phyloP scores from a whole-genome alignment of 148 eudicot species.

The Fagopyrum homotropicum region DNA sequence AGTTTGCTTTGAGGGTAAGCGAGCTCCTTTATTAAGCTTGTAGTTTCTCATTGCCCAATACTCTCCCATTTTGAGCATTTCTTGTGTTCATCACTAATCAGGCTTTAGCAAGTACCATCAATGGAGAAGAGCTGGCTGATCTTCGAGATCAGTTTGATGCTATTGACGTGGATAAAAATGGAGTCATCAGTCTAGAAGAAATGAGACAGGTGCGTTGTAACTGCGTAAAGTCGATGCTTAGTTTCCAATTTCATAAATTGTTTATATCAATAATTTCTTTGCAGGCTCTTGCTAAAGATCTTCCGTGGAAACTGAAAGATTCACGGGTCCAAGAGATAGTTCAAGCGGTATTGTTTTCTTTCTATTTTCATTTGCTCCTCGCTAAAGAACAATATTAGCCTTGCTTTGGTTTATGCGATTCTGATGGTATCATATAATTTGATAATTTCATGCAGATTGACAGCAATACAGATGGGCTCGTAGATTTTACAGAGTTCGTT shows the following conservation, averaged over 20 bases:
- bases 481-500: constrained; percentile 89
- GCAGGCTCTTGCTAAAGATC: constrained; percentile 94
- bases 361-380: neutral
- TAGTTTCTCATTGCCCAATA: neutral
- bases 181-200: constrained; percentile 89
- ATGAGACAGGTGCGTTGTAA: constrained; percentile 70
- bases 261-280: constrained; percentile 1
- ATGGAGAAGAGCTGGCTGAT: constrained; percentile 72
- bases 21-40: neutral
- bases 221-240: neutral
- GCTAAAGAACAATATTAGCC: neutral
- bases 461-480: constrained; percentile 87
- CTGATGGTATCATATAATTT: neutral
- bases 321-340: constrained; percentile 80
- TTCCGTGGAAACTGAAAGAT: constrained; percentile 91
- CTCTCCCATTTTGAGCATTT: neutral
- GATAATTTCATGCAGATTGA: constrained; percentile 51
- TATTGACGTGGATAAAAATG: constrained; percentile 88
- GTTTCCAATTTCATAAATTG: neutral
- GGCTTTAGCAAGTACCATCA: constrained; percentile 91
- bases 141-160: constrained; percentile 93
- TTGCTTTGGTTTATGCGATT: neutral
- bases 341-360: constrained; percentile 63
- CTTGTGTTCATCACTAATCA: constrained; percentile 19
- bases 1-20: constrained; percentile 84